A percentile compares a stretch with the other conserved stretches of the same genome.
phyloP scores from a whole-genome alignment of 2,329 filamentous ascomycete genomes.

The Fusarium sacchari region DNA sequence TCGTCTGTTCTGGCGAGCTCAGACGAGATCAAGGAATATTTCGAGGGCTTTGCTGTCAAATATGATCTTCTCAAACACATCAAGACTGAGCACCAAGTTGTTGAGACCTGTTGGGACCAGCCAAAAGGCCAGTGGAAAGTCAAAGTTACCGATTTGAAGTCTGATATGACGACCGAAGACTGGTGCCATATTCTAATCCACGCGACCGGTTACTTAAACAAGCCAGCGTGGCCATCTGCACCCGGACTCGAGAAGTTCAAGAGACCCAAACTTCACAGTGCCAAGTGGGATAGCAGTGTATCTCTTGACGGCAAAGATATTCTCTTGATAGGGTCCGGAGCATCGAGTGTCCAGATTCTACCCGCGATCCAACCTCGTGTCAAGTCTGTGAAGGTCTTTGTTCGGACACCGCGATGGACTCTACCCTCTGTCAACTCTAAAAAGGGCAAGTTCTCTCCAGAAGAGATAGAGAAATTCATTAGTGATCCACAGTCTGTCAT shows the following conservation, averaged over 20 bases:
- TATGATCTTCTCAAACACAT: neutral
- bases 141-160: neutral
- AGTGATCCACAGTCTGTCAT: neutral
- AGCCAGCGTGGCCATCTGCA: constrained; percentile 1
- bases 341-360: constrained; percentile 14
- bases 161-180: neutral
- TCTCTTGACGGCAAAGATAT: constrained; percentile 6
- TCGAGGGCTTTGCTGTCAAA: neutral
- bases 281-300: neutral
- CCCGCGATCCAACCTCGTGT: constrained; percentile 1
- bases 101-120: neutral
- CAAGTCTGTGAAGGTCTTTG: constrained; percentile 5
- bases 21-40: neutral
- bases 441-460: neutral
- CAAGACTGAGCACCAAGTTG: neutral
- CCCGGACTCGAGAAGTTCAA: neutral
- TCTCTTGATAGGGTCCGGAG: constrained; percentile 9
- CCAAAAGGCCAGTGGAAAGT: constrained; percentile 5
- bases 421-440: constrained; percentile 18
- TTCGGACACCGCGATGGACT: constrained; percentile 14
- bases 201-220: constrained; percentile 19
- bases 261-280: constrained; percentile 7
- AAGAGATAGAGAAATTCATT: neutral
- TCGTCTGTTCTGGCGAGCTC: neutral
- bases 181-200: constrained; percentile 15